Base-by-base conservation (phyloP, 2,329 filamentous ascomycete species). In the Arthrobotrys sinensis region DNA sequence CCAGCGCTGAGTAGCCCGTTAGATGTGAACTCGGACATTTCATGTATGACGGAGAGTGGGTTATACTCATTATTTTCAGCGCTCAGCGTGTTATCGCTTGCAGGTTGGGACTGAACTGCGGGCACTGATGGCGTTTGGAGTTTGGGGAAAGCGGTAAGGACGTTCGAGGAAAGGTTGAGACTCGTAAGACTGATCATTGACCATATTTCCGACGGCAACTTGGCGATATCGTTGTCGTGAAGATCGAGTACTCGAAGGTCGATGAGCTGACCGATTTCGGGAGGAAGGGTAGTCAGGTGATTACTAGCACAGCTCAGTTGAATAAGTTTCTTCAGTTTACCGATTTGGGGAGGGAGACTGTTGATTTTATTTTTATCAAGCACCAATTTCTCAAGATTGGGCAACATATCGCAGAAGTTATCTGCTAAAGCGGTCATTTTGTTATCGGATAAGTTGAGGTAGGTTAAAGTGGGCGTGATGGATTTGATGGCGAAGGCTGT, bases 361-460 rank as follows among this genome's bases (percentile, higher is more conserved):
- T 96, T 94, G 81, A 99, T 96, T 83, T 97, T 96, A 82, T 99
- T 99, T 83, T 93, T 94, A 85, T 97, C 95, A 67, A 99, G 87
- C 16, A 95, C 91, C 21, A 99, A 88, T 82, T 94, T 94, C 73
- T 95, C 93, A 52, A 99, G 85, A 81, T 94, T 96, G 7, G 92
- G 89, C 85, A 98, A 91, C 83, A 95, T 94, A 80, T 92, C 91
- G 83, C 97, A 98, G 12, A 95, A 89, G 53, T 92, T 91, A 83
- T 97, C 96, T 6, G 90, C 90, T 65, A 99, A 91, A 82, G 94
- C 93, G 1, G 94, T 92, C 50, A 99, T 87, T 84, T 98, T 97
- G 4, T 92, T 94, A 67, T 94, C 95, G 5, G 94, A 96, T 69
- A 99, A 87, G 82, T 97, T 98, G 64, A 99, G 87, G 16, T 91